Percentiles rank a stretch among this genome's conserved stretches.
These are phyloP conservation scores for Solidago caesia DNA, from an alignment of 129 eudicot species.

Conservation along the genomic window DNA sequence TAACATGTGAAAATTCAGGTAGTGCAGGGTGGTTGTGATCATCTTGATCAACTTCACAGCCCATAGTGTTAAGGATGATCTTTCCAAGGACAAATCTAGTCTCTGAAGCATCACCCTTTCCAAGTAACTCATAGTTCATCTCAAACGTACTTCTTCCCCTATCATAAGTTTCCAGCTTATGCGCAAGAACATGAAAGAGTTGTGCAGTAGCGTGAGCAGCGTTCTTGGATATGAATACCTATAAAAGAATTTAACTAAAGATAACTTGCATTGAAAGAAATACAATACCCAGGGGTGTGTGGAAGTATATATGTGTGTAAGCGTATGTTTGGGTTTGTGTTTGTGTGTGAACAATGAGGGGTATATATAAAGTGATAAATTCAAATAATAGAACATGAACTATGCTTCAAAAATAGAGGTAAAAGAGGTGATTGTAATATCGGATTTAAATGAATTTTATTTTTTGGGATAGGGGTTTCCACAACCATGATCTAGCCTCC, in stretches of 20 bases:
- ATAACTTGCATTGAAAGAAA: conserved; percentile 11
- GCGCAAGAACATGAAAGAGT: conserved; percentile 35
- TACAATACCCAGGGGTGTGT: too few species aligned
- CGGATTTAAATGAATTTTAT: too few species aligned
- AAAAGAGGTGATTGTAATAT: background rate
- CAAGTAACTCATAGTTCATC: conserved; percentile 49
- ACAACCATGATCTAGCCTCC: background rate
- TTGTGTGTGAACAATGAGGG: too few species aligned
- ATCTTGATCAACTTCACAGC: conserved; percentile 19
- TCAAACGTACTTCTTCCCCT: conserved; percentile 35
- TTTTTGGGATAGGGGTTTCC: too few species aligned
- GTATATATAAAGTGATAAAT: background rate
- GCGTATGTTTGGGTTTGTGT: too few species aligned
- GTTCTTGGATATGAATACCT: conserved; percentile 67
- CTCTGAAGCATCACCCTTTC: conserved; percentile 45
- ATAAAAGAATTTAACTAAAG: conserved; percentile 7
- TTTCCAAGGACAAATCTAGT: conserved; percentile 72
- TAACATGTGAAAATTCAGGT: conserved; percentile 5
- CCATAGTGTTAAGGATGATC: conserved; percentile 64
- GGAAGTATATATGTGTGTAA: too few species aligned
- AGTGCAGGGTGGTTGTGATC: conserved; percentile 18
- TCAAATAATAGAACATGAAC: conserved; percentile 12
- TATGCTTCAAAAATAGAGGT: conserved; percentile 1
- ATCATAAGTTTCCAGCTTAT: conserved; percentile 20
- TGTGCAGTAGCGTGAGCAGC: conserved; percentile 27